phyloP scores from a whole-genome alignment of 495 filamentous ascomycete genomes.

The Talaromyces ruber region DNA sequence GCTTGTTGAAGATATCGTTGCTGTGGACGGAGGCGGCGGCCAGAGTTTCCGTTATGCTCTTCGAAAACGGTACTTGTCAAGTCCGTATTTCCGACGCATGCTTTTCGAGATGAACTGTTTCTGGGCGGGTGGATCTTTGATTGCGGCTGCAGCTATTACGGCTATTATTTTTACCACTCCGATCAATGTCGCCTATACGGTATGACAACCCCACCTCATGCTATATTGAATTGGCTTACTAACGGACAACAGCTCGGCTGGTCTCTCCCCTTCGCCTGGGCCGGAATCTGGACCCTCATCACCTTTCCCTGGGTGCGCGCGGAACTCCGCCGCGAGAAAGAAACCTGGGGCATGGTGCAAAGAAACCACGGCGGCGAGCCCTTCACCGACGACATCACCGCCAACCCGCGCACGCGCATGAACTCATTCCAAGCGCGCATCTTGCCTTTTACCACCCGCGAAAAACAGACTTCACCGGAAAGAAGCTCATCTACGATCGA shows the following conservation, averaged over 20 bases:
- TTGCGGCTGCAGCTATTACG: conserved; percentile 47
- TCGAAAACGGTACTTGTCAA: conserved; percentile 59
- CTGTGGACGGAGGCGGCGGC: conserved; percentile 68
- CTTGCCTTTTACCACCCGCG: conserved; percentile 10
- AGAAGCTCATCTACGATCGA: background rate
- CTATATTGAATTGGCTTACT: conserved; percentile 4
- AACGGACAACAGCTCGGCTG: conserved; percentile 40
- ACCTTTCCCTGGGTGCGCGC: conserved; percentile 62
- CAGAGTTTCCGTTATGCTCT: conserved; percentile 57
- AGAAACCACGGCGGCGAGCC: conserved; percentile 26
- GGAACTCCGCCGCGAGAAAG: conserved; percentile 53
- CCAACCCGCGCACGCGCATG: conserved; percentile 31
- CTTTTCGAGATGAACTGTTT: conserved; percentile 66
- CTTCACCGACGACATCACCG: conserved; percentile 31
- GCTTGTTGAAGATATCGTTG: conserved; percentile 72
- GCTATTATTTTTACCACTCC: conserved; percentile 55
- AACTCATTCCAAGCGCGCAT: conserved; percentile 24
- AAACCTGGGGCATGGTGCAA: conserved; percentile 37
- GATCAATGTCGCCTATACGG: conserved; percentile 59
- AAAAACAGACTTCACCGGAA: conserved; percentile 16
- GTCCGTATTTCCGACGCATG: conserved; percentile 62
- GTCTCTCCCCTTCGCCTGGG: conserved; percentile 63
- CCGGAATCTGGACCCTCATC: conserved; percentile 53
- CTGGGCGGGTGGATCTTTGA: conserved; percentile 56
- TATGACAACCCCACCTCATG: conserved; percentile 24